These are phyloP conservation scores for Syncephalastrum monosporum DNA, from an alignment of 371 early-diverging fungal genomes.

Conservation along the genomic window DNA sequence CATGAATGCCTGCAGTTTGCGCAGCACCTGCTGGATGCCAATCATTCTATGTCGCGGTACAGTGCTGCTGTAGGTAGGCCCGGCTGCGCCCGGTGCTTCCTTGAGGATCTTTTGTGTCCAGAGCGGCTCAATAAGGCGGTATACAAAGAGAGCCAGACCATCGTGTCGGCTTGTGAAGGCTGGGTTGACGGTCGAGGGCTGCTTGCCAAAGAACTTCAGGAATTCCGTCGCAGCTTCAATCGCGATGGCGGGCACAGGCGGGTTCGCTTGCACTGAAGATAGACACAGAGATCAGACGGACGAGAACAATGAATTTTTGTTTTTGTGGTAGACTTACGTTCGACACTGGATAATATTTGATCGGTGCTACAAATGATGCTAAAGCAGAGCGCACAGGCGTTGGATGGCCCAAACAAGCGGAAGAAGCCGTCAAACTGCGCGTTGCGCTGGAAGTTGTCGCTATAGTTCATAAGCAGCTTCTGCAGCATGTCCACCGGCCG, in stretches of 20 bases:
- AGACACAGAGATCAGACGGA: neutral
- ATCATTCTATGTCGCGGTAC: conserved; percentile 12
- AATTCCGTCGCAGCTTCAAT: conserved; percentile 20
- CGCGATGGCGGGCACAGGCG: conserved; percentile 8
- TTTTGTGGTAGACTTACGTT: conserved; percentile 3
- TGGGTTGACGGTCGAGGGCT: conserved; percentile 11
- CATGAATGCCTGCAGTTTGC: conserved; percentile 23
- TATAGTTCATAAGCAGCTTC: conserved; percentile 34
- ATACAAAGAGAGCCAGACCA: conserved; percentile 76
- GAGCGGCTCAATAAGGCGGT: conserved; percentile 67
- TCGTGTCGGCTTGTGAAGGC: conserved; percentile 63
- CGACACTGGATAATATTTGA: conserved; percentile 6
- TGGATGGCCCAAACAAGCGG: conserved; percentile 52
- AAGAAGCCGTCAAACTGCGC: conserved; percentile 59
- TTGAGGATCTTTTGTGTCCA: conserved; percentile 64
- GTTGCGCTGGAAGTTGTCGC: conserved; percentile 17
- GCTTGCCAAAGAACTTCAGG: conserved; percentile 24
- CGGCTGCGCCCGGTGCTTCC: neutral
- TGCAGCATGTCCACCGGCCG: conserved; percentile 79
- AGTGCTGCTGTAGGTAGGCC: conserved; percentile 3
- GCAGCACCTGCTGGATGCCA: conserved; percentile 16
- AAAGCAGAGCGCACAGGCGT: conserved; percentile 67
- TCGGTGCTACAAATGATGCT: conserved; percentile 38
- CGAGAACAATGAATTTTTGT: neutral
- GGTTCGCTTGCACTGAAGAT: conserved; percentile 6